These are phyloP conservation scores for Botrytis sinoallii DNA, from an alignment of 2,329 filamentous ascomycete genomes.

Conservation along the genomic window DNA sequence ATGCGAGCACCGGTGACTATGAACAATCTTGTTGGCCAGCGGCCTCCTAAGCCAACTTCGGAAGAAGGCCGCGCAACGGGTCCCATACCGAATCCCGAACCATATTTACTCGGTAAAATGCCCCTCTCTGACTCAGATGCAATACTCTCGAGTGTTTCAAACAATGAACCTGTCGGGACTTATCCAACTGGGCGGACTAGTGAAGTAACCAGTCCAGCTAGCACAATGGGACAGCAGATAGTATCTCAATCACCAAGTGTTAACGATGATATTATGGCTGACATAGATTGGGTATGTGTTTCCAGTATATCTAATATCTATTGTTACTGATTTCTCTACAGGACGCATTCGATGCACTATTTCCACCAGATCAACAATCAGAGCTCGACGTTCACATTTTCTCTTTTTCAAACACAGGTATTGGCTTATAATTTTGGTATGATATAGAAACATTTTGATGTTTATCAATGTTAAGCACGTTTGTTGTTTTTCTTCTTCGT, in stretches of 20 bases:
- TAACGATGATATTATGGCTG: slow-evolving; percentile 44
- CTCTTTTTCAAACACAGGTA: background rate
- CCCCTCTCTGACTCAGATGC: background rate
- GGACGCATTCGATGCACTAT: slow-evolving; percentile 37
- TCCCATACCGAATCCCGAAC: background rate
- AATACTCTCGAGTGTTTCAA: background rate
- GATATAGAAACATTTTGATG: background rate
- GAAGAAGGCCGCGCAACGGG: background rate
- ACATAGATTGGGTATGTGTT: slow-evolving; percentile 63
- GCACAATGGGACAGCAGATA: background rate
- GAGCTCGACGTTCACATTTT: slow-evolving; percentile 14
- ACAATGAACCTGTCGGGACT: slow-evolving; percentile 1
- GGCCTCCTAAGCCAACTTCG: slow-evolving; percentile 21
- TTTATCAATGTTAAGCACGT: background rate
- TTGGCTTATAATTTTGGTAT: background rate
- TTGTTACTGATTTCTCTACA: slow-evolving; percentile 1
- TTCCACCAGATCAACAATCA: slow-evolving; percentile 31
- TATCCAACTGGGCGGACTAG: background rate
- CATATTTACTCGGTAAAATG: background rate
- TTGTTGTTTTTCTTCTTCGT: background rate
- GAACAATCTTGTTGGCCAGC: slow-evolving; percentile 38
- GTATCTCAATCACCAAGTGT: background rate
- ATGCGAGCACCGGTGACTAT: slow-evolving; percentile 48
- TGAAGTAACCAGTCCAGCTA: background rate
- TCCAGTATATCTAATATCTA: background rate